These are phyloP conservation scores for Cutaneotrichosporon cutaneum DNA, from an alignment of 1,284 basidiomycete genomes.

Conservation along the genomic window DNA sequence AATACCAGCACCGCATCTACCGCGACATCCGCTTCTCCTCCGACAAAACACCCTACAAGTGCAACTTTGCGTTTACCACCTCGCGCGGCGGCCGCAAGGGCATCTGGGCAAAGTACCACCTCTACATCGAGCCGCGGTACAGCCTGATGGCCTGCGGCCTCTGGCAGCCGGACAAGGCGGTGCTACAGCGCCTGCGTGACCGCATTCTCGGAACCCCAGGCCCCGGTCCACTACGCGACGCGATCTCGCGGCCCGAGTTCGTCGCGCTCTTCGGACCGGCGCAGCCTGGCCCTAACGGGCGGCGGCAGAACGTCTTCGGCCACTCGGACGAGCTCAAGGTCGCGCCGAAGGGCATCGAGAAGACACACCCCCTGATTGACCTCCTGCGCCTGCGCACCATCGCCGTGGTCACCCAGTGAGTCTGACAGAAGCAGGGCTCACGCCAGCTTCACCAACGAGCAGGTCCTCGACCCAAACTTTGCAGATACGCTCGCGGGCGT, in stretches of 20 bases:
- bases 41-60: conserved; percentile 79
- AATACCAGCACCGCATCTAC: conserved; percentile 53
- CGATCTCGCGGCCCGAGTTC: conserved; percentile 67
- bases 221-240: conserved; percentile 63
- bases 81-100: conserved; percentile 50
- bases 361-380: conserved; percentile 79
- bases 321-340: conserved; percentile 76
- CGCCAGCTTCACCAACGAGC: conserved; percentile 68
- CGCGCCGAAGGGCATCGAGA: conserved; percentile 83
- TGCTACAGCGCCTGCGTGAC: conserved; percentile 68
- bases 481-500: conserved; percentile 63
- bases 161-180: conserved; percentile 80
- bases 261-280: conserved; percentile 70
- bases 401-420: conserved; percentile 66
- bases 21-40: conserved; percentile 70
- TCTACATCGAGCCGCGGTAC: conserved; percentile 63
- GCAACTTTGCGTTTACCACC: conserved; percentile 57
- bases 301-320: conserved; percentile 73
- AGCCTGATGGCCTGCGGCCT: conserved; percentile 74
- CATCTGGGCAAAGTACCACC: conserved; percentile 49
- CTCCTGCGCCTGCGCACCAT: conserved; percentile 78
- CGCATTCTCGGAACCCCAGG: conserved; percentile 61
- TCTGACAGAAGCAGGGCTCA: conserved; percentile 22
- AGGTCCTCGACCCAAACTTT: conserved; percentile 69
- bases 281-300: conserved; percentile 62